Base-by-base conservation (phyloP, 2,329 filamentous ascomycete species). In the Aspergillus proliferans region DNA sequence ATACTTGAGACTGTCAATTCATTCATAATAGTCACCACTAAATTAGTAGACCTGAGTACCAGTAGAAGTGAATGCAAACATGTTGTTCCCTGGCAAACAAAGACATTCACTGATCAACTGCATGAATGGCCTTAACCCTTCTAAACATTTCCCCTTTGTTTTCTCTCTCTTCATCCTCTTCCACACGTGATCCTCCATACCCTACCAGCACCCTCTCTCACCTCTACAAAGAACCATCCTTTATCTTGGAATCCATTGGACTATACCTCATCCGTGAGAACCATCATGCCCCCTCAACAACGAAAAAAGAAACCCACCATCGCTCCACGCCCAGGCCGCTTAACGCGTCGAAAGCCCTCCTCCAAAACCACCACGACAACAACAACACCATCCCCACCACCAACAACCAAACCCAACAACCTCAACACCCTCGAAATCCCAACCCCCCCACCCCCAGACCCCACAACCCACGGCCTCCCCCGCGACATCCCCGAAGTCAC, bases 401-500 rank as follows among this genome's bases (percentile, higher is more conserved):
- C 26, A 52, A 52, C 10, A 40, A 47, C 12, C 30, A 14, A 19
- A 5, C 15, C 9, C 9, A 15, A 40, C 6, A n/a, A 14, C 9
- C 8, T 12, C 15, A 15, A 10, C 38, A 14, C 9, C 10, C 10
- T 40, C 15, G 19, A 40, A 14, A 12, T 12, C 10, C 38, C 38
- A 7, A 19, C 19, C 7, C 19, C 38, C 15, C 5, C 7, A 12
- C 9, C 38, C 2, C 38, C 38, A 22, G 18, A 40, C 12, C 38
- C 38, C 7, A 40, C 38, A 40, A 9, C 15, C 3, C 18, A 19
- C 18, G 19, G 15, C 7, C 38, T 40, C 18, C 5, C n/a, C 18
- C 15, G 18, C 18, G 54, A 56, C 4, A 51, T 57, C 28, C 63
- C 63, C 2, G 63, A 66, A 41, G 22, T 61, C 2, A 34, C 55